These are phyloP conservation scores for Collybiopsis confluens DNA, from an alignment of 768 basidiomycete species.

Conservation along the genomic window DNA sequence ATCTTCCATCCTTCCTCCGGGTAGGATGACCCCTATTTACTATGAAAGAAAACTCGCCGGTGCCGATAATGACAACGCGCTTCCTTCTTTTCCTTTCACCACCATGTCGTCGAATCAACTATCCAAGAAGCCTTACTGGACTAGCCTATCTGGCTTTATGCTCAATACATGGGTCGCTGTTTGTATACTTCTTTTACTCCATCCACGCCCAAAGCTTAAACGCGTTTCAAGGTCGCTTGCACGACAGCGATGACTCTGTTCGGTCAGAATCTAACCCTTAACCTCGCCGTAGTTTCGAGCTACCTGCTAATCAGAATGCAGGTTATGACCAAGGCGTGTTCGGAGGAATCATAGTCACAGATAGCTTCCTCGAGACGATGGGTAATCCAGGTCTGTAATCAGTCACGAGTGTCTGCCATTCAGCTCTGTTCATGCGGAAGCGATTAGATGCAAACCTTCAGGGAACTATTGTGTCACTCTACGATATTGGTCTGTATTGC, in stretches of 20 bases:
- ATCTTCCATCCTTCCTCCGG: too few species aligned
- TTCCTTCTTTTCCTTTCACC: background rate
- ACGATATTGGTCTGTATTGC: constrained; percentile 43
- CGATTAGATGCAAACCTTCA: constrained; percentile 31
- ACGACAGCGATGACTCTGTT: constrained; percentile 50
- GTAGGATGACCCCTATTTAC: too few species aligned
- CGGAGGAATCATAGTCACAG: constrained; percentile 47
- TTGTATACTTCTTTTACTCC: background rate
- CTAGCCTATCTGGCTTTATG: constrained; percentile 39
- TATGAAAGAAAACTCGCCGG: too few species aligned
- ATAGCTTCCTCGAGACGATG: constrained; percentile 41
- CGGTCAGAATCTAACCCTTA: constrained; percentile 27
- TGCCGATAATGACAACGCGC: too few species aligned
- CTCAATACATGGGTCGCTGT: constrained; percentile 39
- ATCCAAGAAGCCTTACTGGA: constrained; percentile 26
- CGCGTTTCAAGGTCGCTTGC: constrained; percentile 35
- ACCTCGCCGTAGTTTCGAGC: background rate
- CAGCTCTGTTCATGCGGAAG: background rate
- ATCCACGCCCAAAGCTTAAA: background rate
- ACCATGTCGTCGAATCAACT: background rate
- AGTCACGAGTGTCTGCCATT: background rate
- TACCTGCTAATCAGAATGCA: constrained; percentile 9
- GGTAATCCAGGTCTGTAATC: constrained; percentile 30
- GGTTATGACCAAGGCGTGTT: constrained; percentile 54
- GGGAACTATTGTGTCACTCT: constrained; percentile 47